Base-by-base conservation (phyloP, 176 grass and related monocot species). In the Dendrocalamus sinicus region DNA sequence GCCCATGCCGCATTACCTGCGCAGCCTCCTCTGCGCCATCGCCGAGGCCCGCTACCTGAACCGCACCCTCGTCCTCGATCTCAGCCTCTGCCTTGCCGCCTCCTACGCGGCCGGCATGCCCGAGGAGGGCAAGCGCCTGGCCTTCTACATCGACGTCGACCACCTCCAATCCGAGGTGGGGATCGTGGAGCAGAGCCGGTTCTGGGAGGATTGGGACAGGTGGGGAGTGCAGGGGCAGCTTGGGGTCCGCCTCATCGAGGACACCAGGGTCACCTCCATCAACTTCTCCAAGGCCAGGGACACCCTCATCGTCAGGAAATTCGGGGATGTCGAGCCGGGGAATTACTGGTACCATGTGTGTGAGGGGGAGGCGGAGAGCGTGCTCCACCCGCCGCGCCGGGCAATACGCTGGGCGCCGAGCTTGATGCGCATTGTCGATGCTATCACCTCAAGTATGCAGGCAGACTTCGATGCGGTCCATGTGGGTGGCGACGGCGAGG, bases 311-410 rank as follows among this genome's bases (percentile, higher is more conserved):
- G 41, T 98, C 74, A 90, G 95, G 71, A 98, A 95, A 80, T 98
- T 98, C 16, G 93, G 91, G 19, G 59, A 83, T 0, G 93, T 98
- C 0, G 91, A 98, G 89, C 95, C 93, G 15, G 95, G 87, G 59
- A 95, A 92, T 83, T 98, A 98, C 68, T 95, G 95, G 93, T 93
- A 93, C 74, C 81, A 47, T 72, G 94, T 97, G 10, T 94, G 94
- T 10, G 90, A 98, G 47, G 92, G 89, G 7, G 85, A 92, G 22
- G 87, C 71, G 44, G 44, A 39, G 37, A 4, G 37, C 37, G 37
- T 39, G 4, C 82, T 88, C 45, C 76, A 88, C 24, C 72, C 17
- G 32, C 85, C 77, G 19, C 74, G 9, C 67, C n/a, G 13, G 9
- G 78, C 48, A 8, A 84, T 95, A 72, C 83, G 84, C 37, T 39